A percentile compares a stretch with the other conserved stretches of the same genome.
Evolutionary conservation across 768 basidiomycete species (phyloP).

Genomic region (Kwoniella sp.): DNA sequence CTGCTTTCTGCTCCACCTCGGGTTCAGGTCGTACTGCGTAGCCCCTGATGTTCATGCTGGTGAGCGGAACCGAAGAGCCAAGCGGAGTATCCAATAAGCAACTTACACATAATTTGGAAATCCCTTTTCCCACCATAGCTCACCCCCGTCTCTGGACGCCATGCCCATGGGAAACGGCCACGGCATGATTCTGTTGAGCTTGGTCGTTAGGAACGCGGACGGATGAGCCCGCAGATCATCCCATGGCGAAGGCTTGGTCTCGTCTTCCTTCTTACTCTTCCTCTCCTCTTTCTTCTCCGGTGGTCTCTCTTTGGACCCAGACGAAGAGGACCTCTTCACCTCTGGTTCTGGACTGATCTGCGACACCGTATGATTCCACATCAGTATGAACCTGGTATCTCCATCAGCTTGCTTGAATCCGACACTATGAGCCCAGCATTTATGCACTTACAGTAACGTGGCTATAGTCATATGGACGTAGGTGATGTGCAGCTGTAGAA

Average conservation of each 20-base stretch:
- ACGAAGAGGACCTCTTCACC: conserved; percentile 19
- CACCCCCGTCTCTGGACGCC: conserved; percentile 21
- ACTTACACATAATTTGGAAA: conserved; percentile 43
- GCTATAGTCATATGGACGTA: conserved; percentile 45
- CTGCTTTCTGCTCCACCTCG: conserved; percentile 4
- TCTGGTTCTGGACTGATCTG: conserved; percentile 13
- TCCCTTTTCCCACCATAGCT: conserved; percentile 48
- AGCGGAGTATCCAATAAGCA: not conserved
- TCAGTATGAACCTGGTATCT: conserved; percentile 16
- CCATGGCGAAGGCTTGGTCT: conserved; percentile 29
- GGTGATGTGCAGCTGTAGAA: conserved; percentile 35
- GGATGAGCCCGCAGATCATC: conserved; percentile 43
- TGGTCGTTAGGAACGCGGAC: conserved; percentile 40
- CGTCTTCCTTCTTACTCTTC: conserved; percentile 10
- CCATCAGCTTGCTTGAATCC: not conserved
- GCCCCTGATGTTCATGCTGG: conserved; percentile 19
- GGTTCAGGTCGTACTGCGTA: conserved; percentile 37
- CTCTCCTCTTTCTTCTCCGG: conserved; percentile 24
- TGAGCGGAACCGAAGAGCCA: not conserved
- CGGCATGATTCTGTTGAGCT: conserved; percentile 28
- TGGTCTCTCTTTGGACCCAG: conserved; percentile 16
- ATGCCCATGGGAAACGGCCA: conserved; percentile 45
- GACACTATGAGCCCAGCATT: not conserved
- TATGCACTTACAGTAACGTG: conserved; percentile 28
- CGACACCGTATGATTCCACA: conserved; percentile 41